A percentile compares a stretch with the other conserved stretches of the same genome.
Evolutionary conservation across 1,284 basidiomycete genomes (phyloP).

Genomic region (Puccinia triticina): DNA sequence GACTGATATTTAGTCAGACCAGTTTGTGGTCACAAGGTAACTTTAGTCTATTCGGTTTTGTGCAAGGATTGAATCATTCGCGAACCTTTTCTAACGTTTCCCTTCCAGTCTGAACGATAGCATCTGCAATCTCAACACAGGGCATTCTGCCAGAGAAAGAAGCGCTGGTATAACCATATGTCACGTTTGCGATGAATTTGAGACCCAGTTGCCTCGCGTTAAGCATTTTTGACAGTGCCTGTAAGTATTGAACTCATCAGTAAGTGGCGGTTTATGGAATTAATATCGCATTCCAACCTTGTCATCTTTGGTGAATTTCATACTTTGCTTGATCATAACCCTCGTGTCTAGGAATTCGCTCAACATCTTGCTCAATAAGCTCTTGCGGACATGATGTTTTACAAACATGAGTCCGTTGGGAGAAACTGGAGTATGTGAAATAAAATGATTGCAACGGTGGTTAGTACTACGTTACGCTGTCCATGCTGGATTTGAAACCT

Average conservation of each 20-base stretch:
- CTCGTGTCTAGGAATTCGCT: conserved; percentile 90
- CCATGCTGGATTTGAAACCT: neutral
- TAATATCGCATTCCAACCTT: conserved; percentile 65
- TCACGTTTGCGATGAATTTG: conserved; percentile 84
- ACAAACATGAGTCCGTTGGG: conserved; percentile 95
- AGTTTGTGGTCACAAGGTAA: conserved; percentile 9
- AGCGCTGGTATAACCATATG: conserved; percentile 92
- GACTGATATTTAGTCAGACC: conserved; percentile 65
- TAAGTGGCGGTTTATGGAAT: neutral
- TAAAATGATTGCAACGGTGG: neutral
- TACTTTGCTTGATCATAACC: conserved; percentile 94
- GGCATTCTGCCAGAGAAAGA: conserved; percentile 96
- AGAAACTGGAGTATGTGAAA: conserved; percentile 67
- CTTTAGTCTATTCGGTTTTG: neutral
- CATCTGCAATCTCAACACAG: conserved; percentile 94
- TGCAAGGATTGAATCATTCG: neutral
- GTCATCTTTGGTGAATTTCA: conserved; percentile 77
- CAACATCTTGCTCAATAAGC: conserved; percentile 87
- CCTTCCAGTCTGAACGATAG: conserved; percentile 92
- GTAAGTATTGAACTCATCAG: conserved; percentile 29
- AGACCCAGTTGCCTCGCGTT: conserved; percentile 85
- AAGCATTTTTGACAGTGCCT: conserved; percentile 75
- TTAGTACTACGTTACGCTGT: neutral
- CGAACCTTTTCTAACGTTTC: conserved; percentile 89
- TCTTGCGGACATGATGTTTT: conserved; percentile 79